Conservation (phyloP, 768 basidiomycete species). For the Gloeostereum incarnatum region DNA sequence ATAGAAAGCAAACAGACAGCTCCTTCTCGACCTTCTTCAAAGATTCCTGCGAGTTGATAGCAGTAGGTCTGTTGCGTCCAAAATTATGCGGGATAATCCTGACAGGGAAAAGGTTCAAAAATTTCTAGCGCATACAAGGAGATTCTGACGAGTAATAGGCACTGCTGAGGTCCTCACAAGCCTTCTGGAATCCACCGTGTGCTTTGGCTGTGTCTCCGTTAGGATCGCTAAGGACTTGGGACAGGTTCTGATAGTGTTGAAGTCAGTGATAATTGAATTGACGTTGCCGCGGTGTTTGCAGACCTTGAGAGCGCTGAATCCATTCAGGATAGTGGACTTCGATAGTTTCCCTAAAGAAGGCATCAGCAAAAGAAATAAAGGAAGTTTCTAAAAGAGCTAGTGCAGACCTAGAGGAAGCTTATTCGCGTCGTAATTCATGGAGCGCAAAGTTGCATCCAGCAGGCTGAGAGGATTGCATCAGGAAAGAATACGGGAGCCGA, state of each 20-base stretch:
- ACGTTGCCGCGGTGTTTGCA: background rate
- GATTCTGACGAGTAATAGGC: constrained; percentile 46
- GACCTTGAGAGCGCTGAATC: constrained; percentile 51
- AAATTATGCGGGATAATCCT: constrained; percentile 60
- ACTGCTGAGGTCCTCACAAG: constrained; percentile 38
- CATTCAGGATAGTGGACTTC: constrained; percentile 48
- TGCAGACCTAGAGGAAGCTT: constrained; percentile 47
- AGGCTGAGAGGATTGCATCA: constrained; percentile 22
- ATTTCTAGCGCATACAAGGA: background rate
- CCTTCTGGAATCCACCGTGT: constrained; percentile 25
- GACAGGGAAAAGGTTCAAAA: no score
- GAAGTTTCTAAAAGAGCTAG: background rate
- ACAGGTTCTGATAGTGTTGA: constrained; percentile 23
- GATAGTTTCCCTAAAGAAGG: constrained; percentile 52
- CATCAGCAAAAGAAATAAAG: constrained; percentile 1
- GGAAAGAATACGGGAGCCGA: background rate
- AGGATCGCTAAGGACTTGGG: constrained; percentile 43
- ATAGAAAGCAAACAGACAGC: background rate
- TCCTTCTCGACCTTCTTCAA: constrained; percentile 30
- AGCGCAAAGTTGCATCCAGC: constrained; percentile 43
- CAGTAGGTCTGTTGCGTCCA: constrained; percentile 34
- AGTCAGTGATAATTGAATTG: constrained; percentile 1
- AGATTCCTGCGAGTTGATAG: constrained; percentile 25
- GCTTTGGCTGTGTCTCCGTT: constrained; percentile 24
- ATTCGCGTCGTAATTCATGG: constrained; percentile 60